Conservation (phyloP, 148 eudicot species). For the Rhododendron griersonianum region DNA sequence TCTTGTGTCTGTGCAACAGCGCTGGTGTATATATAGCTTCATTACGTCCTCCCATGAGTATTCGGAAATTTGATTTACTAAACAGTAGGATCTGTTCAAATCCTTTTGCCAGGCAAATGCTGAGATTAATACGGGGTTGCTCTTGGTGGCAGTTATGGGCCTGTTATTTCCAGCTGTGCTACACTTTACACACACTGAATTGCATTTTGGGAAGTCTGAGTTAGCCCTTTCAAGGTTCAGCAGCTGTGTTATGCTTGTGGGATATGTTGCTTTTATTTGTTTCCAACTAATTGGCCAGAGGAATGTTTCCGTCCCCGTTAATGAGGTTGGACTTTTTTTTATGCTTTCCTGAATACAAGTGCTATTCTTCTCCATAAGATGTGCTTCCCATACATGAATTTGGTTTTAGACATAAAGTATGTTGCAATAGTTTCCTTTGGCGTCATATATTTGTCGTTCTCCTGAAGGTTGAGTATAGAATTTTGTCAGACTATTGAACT, state of each 20-base stretch:
- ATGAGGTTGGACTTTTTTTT: constrained; percentile 16
- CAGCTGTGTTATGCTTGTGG: constrained; percentile 42
- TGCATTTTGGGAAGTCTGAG: constrained; percentile 39
- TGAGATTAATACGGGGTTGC: constrained; percentile 30
- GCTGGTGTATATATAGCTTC: neutral
- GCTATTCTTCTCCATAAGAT: neutral
- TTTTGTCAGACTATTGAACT: neutral
- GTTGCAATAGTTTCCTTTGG: neutral
- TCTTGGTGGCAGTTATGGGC: constrained; percentile 45
- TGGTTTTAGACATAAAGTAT: neutral
- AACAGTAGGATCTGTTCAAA: neutral
- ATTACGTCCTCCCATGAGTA: neutral
- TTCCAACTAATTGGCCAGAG: constrained; percentile 31
- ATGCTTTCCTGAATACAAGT: neutral
- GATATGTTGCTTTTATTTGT: constrained; percentile 28
- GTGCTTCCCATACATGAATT: neutral
- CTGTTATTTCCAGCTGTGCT: constrained; percentile 41
- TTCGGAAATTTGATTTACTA: neutral
- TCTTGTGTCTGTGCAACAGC: neutral
- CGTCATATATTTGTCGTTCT: neutral
- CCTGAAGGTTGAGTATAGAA: neutral
- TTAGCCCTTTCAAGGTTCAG: constrained; percentile 43
- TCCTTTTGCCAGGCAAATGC: constrained; percentile 28
- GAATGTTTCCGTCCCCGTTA: constrained; percentile 15
- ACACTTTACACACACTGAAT: constrained; percentile 34